phyloP scores from a whole-genome alignment of 495 filamentous ascomycete genomes.

The Penicillium lagena region DNA sequence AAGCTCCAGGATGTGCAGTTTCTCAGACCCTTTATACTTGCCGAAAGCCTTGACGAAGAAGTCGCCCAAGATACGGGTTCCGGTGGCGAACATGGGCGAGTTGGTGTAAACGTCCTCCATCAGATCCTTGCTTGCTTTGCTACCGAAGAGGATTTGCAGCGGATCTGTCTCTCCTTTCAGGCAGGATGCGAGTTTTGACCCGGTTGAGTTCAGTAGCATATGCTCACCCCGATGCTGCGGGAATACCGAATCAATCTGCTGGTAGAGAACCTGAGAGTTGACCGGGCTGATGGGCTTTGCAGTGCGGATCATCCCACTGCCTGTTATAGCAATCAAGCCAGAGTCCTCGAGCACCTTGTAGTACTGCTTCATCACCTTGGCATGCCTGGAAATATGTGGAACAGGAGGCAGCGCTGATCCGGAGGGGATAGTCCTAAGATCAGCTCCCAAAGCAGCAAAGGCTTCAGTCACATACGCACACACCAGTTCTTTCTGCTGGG shows the following conservation, averaged over 20 bases:
- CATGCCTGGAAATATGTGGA: too few relatives aligned
- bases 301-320: too few relatives aligned
- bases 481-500: slow-evolving; percentile 11
- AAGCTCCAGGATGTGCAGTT: slow-evolving; percentile 33
- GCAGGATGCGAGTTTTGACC: slow-evolving; percentile 24
- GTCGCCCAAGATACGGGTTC: neutral
- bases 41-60: slow-evolving; percentile 2
- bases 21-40: neutral
- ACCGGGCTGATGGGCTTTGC: too few relatives aligned
- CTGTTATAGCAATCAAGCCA: too few relatives aligned
- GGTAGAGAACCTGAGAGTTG: neutral
- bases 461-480: slow-evolving; percentile 17
- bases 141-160: slow-evolving; percentile 26
- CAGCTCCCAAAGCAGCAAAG: slow-evolving; percentile 7
- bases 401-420: neutral
- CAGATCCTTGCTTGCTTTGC: slow-evolving; percentile 13
- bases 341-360: too few relatives aligned
- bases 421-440: neutral
- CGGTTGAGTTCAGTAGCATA: slow-evolving; percentile 16
- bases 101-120: slow-evolving; percentile 24
- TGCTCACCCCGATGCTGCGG: slow-evolving; percentile 21
- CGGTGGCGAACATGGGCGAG: slow-evolving; percentile 15
- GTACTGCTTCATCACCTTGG: too few relatives aligned
- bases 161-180: slow-evolving; percentile 23
- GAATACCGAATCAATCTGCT: neutral